These are phyloP conservation scores for Hanseniaspora vineae DNA, from an alignment of 805 yeast genomes.

Conservation along the genomic window DNA sequence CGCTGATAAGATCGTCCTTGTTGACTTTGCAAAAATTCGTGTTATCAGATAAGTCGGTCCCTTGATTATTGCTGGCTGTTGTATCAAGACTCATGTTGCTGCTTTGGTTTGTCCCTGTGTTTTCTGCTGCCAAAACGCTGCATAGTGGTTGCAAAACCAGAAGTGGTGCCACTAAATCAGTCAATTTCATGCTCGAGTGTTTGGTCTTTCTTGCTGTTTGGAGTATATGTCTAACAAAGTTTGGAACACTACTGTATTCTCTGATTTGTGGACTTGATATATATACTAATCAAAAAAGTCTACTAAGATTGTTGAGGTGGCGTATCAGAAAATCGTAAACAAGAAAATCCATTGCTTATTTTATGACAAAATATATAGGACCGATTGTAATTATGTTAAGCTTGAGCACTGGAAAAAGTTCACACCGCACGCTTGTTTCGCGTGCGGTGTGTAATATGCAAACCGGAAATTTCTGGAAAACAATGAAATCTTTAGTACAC, in stretches of 20 bases:
- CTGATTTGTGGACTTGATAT: background rate
- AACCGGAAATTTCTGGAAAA: background rate
- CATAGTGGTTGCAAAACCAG: slow-evolving; percentile 11
- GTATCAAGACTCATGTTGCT: too few species aligned
- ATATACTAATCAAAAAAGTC: too few species aligned
- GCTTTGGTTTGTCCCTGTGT: background rate
- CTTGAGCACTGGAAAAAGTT: too few species aligned
- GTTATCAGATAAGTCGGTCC: background rate
- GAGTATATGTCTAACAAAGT: too few species aligned
- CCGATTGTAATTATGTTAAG: too few species aligned
- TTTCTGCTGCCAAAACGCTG: background rate
- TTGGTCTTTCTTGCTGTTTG: background rate
- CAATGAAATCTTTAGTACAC: background rate
- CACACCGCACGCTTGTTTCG: too few species aligned
- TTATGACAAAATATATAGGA: too few species aligned
- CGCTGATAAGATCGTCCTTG: background rate
- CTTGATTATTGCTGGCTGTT: background rate
- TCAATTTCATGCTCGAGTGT: background rate
- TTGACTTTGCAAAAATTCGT: background rate
- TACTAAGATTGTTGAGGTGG: too few species aligned
- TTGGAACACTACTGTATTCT: background rate
- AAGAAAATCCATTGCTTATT: too few species aligned
- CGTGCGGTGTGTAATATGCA: too few species aligned
- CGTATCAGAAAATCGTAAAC: too few species aligned
- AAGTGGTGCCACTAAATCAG: slow-evolving; percentile 6